phyloP scores from a whole-genome alignment of 2,329 filamentous ascomycete species.

The Diaporthe citrichinensis region DNA sequence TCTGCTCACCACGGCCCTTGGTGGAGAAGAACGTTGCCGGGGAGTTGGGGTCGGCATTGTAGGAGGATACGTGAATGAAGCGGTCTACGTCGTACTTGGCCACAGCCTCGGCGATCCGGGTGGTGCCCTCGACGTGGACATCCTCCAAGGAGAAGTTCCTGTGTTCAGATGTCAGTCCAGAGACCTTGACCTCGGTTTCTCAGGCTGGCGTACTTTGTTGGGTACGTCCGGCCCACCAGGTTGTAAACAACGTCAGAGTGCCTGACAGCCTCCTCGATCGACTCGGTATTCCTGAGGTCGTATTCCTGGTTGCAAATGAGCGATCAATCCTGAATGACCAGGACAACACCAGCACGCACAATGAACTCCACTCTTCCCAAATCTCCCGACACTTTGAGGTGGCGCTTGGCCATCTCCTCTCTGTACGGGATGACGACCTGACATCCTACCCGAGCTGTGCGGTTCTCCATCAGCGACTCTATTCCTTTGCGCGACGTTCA shows the following conservation, averaged over 20 bases:
- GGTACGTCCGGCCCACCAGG: slow-evolving; percentile 92
- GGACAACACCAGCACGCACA: slow-evolving; percentile 61
- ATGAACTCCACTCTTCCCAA: slow-evolving; percentile 90
- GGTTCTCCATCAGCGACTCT: slow-evolving; percentile 46
- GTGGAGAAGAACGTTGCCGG: slow-evolving; percentile 91
- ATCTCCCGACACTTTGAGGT: slow-evolving; percentile 96
- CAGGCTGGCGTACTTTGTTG: slow-evolving; percentile 80
- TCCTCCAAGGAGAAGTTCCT: slow-evolving; percentile 96
- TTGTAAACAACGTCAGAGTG: slow-evolving; percentile 99
- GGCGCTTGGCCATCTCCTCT: slow-evolving; percentile 98
- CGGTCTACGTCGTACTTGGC: slow-evolving; percentile 99
- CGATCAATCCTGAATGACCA: slow-evolving; percentile 38
- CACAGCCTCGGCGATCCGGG: slow-evolving; percentile 92
- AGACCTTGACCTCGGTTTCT: background rate
- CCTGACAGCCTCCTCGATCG: slow-evolving; percentile 95
- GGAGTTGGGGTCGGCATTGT: slow-evolving; percentile 87
- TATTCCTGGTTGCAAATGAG: slow-evolving; percentile 76
- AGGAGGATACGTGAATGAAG: slow-evolving; percentile 96
- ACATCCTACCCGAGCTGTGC: slow-evolving; percentile 88
- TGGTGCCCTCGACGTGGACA: slow-evolving; percentile 91
- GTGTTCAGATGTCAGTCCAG: slow-evolving; percentile 20
- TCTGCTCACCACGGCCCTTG: slow-evolving; percentile 87
- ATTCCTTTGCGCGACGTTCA: background rate
- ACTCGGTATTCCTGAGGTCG: slow-evolving; percentile 93
- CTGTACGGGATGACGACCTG: slow-evolving; percentile 94